phyloP scores from a whole-genome alignment of 352 stramenopile genomes.

The Phytophthora melonis region DNA sequence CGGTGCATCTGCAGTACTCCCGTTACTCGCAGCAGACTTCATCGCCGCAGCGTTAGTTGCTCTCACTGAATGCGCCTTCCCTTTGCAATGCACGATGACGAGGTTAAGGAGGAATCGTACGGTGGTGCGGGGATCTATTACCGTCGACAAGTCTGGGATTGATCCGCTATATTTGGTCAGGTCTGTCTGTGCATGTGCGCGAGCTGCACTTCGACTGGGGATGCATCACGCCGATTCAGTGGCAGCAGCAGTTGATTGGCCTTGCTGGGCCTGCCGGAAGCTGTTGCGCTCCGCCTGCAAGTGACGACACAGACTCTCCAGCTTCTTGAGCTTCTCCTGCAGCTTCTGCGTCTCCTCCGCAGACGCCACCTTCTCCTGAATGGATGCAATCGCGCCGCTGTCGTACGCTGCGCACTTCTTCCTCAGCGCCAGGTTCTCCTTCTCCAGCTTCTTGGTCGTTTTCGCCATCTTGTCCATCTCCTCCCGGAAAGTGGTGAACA shows the following conservation, averaged over 20 bases:
- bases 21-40: slow-evolving; percentile 11
- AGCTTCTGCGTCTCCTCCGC: slow-evolving; percentile 74
- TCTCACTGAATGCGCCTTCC: neutral
- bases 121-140: slow-evolving; percentile 38
- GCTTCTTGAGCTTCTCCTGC: slow-evolving; percentile 85
- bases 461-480: slow-evolving; percentile 92
- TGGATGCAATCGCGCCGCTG: slow-evolving; percentile 70
- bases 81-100: neutral
- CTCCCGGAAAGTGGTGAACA: slow-evolving; percentile 86
- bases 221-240: slow-evolving; percentile 40
- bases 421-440: slow-evolving; percentile 81
- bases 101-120: slow-evolving; percentile 1
- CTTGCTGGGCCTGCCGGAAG: slow-evolving; percentile 42
- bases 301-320: slow-evolving; percentile 84
- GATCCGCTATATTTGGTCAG: slow-evolving; percentile 36
- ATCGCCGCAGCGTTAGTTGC: neutral
- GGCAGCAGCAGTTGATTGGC: slow-evolving; percentile 21
- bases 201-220: neutral
- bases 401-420: slow-evolving; percentile 90
- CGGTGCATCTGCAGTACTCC: neutral
- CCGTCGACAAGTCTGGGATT: slow-evolving; percentile 24
- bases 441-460: slow-evolving; percentile 88
- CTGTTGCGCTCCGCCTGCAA: slow-evolving; percentile 85
- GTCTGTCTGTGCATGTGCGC: neutral
- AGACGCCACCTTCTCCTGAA: slow-evolving; percentile 77